Conservation (phyloP, 2,329 filamentous ascomycete species). For the Pseudogymnoascus sp. region DNA sequence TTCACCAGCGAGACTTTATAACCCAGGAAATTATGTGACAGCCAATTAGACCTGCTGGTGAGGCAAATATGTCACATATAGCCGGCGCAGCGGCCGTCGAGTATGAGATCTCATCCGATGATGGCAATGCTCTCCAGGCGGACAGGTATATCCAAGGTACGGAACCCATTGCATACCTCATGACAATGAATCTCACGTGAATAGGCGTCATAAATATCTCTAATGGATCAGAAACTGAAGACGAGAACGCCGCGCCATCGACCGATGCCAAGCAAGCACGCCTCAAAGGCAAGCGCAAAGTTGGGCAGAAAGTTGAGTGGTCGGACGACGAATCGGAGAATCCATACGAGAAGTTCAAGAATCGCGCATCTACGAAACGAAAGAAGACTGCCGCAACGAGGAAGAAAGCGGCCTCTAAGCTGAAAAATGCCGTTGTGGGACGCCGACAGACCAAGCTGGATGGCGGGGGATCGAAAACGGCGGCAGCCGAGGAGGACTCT, state of each 20-base stretch:
- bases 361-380: conserved; percentile 44
- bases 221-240: not conserved
- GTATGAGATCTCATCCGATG: not conserved
- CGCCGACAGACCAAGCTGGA: conserved; percentile 21
- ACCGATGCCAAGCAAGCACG: not conserved
- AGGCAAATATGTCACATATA: not conserved
- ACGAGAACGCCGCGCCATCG: not conserved
- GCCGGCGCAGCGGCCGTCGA: not conserved
- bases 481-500: conserved; percentile 21
- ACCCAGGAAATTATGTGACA: not conserved
- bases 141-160: not conserved
- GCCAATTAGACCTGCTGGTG: too few relatives aligned
- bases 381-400: conserved; percentile 42
- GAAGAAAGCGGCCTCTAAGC: conserved; percentile 35
- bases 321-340: conserved; percentile 49
- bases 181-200: not conserved
- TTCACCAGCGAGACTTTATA: not conserved
- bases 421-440: conserved; percentile 30
- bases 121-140: not conserved
- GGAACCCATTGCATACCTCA: not conserved
- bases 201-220: conserved; percentile 1
- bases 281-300: conserved; percentile 21
- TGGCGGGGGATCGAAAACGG: conserved; percentile 18
- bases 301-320: conserved; percentile 37
- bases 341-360: conserved; percentile 56